Percentiles rank a stretch among this genome's conserved stretches.
Evolutionary conservation across 768 basidiomycete genomes (phyloP).

Genomic region (Xerocomellus chrysenteron): DNA sequence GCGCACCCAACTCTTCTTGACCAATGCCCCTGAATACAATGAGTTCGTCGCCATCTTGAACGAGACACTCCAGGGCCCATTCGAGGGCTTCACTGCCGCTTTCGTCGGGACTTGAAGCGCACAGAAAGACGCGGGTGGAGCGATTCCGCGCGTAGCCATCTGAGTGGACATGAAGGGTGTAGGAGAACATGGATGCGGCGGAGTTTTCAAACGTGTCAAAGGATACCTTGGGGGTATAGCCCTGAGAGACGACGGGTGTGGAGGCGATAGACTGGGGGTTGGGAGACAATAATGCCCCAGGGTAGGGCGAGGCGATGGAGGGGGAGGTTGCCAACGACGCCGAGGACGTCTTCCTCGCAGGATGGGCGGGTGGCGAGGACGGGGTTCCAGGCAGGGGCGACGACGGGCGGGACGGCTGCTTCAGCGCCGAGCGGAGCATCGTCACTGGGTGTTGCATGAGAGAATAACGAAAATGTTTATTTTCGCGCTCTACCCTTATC

Average conservation of each 20-base stretch:
- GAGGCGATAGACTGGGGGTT: slow-evolving; percentile 16
- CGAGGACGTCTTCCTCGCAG: slow-evolving; percentile 16
- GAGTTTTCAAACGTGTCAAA: slow-evolving; percentile 89
- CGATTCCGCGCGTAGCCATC: slow-evolving; percentile 75
- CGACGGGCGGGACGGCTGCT: slow-evolving; percentile 37
- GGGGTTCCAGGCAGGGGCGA: slow-evolving; percentile 17
- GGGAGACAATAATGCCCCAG: slow-evolving; percentile 13
- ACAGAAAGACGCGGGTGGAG: slow-evolving; percentile 84
- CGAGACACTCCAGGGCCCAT: slow-evolving; percentile 85
- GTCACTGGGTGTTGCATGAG: slow-evolving; percentile 6
- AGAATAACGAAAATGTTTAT: slow-evolving; percentile 7
- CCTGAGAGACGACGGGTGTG: slow-evolving; percentile 27
- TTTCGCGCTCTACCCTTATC: background rate
- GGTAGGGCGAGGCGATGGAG: slow-evolving; percentile 22
- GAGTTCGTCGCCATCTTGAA: slow-evolving; percentile 89
- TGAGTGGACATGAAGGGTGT: slow-evolving; percentile 80
- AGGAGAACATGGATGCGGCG: slow-evolving; percentile 82
- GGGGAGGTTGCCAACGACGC: slow-evolving; percentile 17
- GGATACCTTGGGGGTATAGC: slow-evolving; percentile 53
- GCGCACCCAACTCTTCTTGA: slow-evolving; percentile 75
- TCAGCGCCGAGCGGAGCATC: slow-evolving; percentile 55
- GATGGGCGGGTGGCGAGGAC: slow-evolving; percentile 26
- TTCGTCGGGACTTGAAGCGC: slow-evolving; percentile 86
- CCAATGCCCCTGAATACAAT: slow-evolving; percentile 91
- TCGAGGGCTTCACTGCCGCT: slow-evolving; percentile 86